Evolutionary conservation across 768 basidiomycete genomes (phyloP).

Genomic region (Termitomyces titanicus): DNA sequence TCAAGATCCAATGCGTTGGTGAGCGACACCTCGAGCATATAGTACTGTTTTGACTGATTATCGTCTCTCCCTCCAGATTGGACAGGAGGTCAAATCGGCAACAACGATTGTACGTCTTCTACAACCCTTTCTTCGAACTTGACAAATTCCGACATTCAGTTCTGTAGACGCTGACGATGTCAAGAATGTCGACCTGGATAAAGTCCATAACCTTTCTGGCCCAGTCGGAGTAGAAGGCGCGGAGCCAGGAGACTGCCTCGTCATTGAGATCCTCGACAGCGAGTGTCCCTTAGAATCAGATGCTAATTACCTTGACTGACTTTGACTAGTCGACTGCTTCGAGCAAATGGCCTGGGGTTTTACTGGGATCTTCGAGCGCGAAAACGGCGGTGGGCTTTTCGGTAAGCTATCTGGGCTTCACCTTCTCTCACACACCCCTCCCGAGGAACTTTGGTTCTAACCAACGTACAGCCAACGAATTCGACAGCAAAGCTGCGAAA

Average conservation of each 20-base stretch:
- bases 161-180: conserved; percentile 61
- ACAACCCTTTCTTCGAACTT: background rate
- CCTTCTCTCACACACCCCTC: too few species aligned
- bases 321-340: conserved; percentile 49
- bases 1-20: conserved; percentile 72
- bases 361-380: conserved; percentile 71
- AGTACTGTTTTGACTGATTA: background rate
- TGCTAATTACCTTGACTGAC: background rate
- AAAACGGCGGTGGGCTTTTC: conserved; percentile 70
- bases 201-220: conserved; percentile 73
- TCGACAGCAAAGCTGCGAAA: conserved; percentile 68
- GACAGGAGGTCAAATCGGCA: conserved; percentile 78
- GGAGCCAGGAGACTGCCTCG: conserved; percentile 75
- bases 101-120: conserved; percentile 56
- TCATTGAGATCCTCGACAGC: conserved; percentile 81
- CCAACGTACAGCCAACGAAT: conserved; percentile 47
- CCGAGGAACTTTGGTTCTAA: background rate
- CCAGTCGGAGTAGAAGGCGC: conserved; percentile 74
- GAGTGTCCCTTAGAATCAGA: background rate
- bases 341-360: conserved; percentile 82
- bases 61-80: conserved; percentile 42
- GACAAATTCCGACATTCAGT: background rate
- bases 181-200: conserved; percentile 58
- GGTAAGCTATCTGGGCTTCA: conserved; percentile 40
- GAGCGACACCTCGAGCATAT: conserved; percentile 13